phyloP scores from a whole-genome alignment of 31 red algal species.

The Odonthalia washingtoniensis region DNA sequence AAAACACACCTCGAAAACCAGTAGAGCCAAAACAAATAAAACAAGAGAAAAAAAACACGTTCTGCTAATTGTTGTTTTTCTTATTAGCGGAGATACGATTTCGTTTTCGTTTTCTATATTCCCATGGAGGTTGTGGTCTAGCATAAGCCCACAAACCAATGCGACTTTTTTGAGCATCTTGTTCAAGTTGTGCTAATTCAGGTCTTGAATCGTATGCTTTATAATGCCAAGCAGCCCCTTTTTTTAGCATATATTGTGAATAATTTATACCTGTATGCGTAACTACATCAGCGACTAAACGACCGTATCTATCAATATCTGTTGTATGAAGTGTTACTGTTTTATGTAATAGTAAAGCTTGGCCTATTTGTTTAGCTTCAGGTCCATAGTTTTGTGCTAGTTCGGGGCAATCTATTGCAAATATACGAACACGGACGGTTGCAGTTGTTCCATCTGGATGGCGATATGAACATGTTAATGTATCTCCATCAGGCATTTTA shows the following conservation, averaged over 20 bases:
- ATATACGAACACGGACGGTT: constrained; percentile 58
- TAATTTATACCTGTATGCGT: constrained; percentile 47
- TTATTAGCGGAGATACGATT: constrained; percentile 29
- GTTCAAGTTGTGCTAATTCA: constrained; percentile 49
- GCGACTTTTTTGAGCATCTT: constrained; percentile 40
- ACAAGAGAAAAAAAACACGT: too few species aligned
- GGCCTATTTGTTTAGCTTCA: constrained; percentile 64
- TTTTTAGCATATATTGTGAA: constrained; percentile 54
- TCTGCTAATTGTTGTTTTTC: too few species aligned
- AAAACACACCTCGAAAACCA: neutral
- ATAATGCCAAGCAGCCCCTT: constrained; percentile 81
- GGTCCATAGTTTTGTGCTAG: constrained; percentile 72
- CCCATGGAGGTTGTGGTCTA: constrained; percentile 66
- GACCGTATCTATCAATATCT: constrained; percentile 71
- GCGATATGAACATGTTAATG: constrained; percentile 59
- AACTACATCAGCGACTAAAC: constrained; percentile 75
- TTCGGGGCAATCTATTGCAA: constrained; percentile 76
- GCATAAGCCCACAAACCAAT: constrained; percentile 60
- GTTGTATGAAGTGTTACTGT: constrained; percentile 60
- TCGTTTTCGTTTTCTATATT: constrained; percentile 64
- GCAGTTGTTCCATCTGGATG: constrained; percentile 26
- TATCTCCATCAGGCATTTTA: constrained; percentile 76
- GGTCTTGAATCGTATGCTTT: constrained; percentile 70
- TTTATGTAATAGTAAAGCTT: constrained; percentile 38
- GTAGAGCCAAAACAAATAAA: too few species aligned